Percentiles rank a stretch among this genome's conserved stretches.
These are phyloP conservation scores for Hansenula sp. DNA, from an alignment of 1,139 yeast genomes.

Conservation along the genomic window DNA sequence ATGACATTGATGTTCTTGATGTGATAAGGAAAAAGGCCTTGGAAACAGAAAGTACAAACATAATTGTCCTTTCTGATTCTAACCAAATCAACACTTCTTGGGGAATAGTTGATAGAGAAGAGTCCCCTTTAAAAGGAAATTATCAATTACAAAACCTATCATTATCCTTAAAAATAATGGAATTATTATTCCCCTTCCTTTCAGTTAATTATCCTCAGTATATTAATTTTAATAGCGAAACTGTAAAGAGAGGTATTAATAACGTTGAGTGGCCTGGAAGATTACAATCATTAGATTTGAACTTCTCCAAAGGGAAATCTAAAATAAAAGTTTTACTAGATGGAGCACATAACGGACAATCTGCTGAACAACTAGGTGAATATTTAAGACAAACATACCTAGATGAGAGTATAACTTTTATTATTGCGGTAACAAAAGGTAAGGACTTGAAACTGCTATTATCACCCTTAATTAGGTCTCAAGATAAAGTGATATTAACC, in stretches of 20 bases:
- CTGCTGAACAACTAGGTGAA: slow-evolving; percentile 63
- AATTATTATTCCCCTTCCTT: slow-evolving; percentile 29
- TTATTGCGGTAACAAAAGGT: slow-evolving; percentile 75
- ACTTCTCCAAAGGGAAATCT: slow-evolving; percentile 15
- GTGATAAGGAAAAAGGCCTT: slow-evolving; percentile 31
- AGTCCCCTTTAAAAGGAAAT: slow-evolving; percentile 61
- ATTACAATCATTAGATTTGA: slow-evolving; percentile 40
- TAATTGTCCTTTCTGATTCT: slow-evolving; percentile 6
- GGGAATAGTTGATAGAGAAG: slow-evolving; percentile 22
- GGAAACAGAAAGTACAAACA: slow-evolving; percentile 5
- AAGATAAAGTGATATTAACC: slow-evolving; percentile 60
- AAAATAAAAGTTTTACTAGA: slow-evolving; percentile 53
- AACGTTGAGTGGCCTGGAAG: slow-evolving; percentile 61
- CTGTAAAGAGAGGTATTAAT: slow-evolving; percentile 47
- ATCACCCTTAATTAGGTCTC: slow-evolving; percentile 40
- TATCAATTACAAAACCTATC: slow-evolving; percentile 72
- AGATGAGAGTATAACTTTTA: slow-evolving; percentile 46
- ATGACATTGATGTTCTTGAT: slow-evolving; percentile 45
- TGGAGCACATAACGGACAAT: slow-evolving; percentile 91
- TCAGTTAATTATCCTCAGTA: slow-evolving; percentile 17
- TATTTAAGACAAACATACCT: slow-evolving; percentile 31
- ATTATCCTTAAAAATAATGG: slow-evolving; percentile 60
- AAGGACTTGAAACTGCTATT: slow-evolving; percentile 56
- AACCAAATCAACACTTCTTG: slow-evolving; percentile 19
- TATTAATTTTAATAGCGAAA: slow-evolving; percentile 27